Evolutionary conservation across 225 moss, liverwort and hornwort species (phyloP).

Genomic region (Asterella californica): DNA sequence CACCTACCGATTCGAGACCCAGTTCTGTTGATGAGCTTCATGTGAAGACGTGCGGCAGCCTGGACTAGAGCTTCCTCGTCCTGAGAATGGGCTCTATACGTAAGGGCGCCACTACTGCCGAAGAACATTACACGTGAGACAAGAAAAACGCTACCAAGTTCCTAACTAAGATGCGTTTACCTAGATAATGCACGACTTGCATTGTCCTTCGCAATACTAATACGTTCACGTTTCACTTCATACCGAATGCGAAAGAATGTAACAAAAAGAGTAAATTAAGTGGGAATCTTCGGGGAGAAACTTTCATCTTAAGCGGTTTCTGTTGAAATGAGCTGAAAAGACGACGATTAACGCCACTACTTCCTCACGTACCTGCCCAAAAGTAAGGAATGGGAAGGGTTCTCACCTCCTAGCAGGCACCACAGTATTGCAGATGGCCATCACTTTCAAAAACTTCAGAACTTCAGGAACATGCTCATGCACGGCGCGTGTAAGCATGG

Average conservation of each 20-base stretch:
- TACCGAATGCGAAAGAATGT: too few species aligned
- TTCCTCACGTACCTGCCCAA: not conserved
- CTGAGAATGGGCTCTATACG: constrained; percentile 94
- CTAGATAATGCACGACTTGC: too few species aligned
- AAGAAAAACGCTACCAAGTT: not conserved
- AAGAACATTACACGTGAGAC: not conserved
- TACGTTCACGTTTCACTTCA: too few species aligned
- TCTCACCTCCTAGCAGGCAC: constrained; percentile 69
- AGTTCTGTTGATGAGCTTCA: constrained; percentile 57
- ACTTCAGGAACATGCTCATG: constrained; percentile 66
- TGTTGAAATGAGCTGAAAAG: not conserved
- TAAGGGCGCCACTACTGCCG: constrained; percentile 50
- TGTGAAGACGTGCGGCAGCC: constrained; percentile 68
- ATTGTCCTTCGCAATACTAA: not conserved
- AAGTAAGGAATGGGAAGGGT: not conserved
- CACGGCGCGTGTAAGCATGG: constrained; percentile 44
- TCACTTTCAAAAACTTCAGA: constrained; percentile 76
- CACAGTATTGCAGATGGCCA: constrained; percentile 96
- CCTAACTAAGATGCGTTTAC: not conserved
- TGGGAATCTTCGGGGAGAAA: not conserved
- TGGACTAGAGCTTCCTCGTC: constrained; percentile 96
- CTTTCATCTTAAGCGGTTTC: not conserved
- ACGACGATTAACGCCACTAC: not conserved
- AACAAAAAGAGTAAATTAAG: too few species aligned
- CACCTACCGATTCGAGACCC: constrained; percentile 61